A percentile compares a stretch with the other conserved stretches of the same genome.
Conservation (phyloP, 768 basidiomycete species). For the Termitomyces sp. region DNA sequence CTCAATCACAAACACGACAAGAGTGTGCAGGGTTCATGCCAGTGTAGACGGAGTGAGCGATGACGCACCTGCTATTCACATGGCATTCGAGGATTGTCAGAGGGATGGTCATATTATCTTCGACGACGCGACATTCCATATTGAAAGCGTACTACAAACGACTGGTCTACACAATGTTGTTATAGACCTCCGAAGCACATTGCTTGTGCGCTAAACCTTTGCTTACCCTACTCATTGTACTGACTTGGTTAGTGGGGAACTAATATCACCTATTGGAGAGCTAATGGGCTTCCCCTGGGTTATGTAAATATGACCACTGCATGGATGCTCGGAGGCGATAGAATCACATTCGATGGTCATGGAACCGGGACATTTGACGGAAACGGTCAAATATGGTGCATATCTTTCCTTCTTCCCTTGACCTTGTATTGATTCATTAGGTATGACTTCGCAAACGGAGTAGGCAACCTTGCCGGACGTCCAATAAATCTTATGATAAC, state of each 20-base stretch:
- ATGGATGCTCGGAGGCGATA: constrained; percentile 29
- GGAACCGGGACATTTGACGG: constrained; percentile 33
- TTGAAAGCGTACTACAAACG: constrained; percentile 25
- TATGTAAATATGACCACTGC: constrained; percentile 32
- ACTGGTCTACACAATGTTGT: constrained; percentile 25
- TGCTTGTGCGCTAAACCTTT: constrained; percentile 21
- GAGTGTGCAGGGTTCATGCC: constrained; percentile 15
- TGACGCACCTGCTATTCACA: constrained; percentile 19
- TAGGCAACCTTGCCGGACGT: constrained; percentile 29
- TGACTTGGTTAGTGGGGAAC: constrained; percentile 20
- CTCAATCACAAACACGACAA: background rate
- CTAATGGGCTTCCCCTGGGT: constrained; percentile 25
- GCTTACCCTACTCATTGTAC: no score
- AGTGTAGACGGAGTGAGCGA: constrained; percentile 16
- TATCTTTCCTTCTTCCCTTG: background rate
- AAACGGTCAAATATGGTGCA: constrained; percentile 34
- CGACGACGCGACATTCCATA: constrained; percentile 25
- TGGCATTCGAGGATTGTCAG: constrained; percentile 12
- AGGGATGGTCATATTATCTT: constrained; percentile 20
- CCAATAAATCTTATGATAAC: constrained; percentile 31
- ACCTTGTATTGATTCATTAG: constrained; percentile 5
- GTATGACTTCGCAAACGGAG: constrained; percentile 32
- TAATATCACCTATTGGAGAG: constrained; percentile 32
- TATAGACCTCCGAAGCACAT: constrained; percentile 27
- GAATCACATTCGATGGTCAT: constrained; percentile 22